Conservation (phyloP, 495 filamentous ascomycete species). For the Podospora conica region DNA sequence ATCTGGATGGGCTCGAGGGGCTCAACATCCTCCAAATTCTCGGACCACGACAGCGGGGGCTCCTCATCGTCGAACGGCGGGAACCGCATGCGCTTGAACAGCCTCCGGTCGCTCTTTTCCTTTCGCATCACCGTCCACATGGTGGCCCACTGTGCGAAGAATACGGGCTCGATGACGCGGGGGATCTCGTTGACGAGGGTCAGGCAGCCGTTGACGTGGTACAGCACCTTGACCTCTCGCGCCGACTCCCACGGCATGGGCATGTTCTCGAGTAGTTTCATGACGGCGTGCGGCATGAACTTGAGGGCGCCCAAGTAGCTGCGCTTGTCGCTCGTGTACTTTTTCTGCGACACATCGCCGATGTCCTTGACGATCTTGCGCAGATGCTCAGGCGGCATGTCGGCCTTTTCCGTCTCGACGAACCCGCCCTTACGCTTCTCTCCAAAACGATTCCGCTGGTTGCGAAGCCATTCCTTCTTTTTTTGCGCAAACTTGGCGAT, state of each 20-base stretch:
- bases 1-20: slow-evolving; percentile 97
- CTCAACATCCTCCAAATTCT: slow-evolving; percentile 98
- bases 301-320: slow-evolving; percentile 96
- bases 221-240: slow-evolving; percentile 93
- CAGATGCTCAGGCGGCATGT: slow-evolving; percentile 97
- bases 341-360: slow-evolving; percentile 98
- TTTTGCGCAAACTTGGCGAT: slow-evolving; percentile 95
- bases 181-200: slow-evolving; percentile 97
- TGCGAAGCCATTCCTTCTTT: slow-evolving; percentile 97
- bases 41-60: slow-evolving; percentile 92
- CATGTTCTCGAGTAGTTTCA: slow-evolving; percentile 99
- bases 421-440: slow-evolving; percentile 96
- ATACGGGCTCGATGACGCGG: slow-evolving; percentile 95
- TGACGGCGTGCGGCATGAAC: slow-evolving; percentile 99
- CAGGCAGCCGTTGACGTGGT: slow-evolving; percentile 96
- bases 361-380: slow-evolving; percentile 98
- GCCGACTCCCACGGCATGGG: slow-evolving; percentile 99
- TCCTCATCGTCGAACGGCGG: slow-evolving; percentile 99
- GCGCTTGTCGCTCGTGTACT: slow-evolving; percentile 97
- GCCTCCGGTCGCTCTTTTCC: slow-evolving; percentile 91
- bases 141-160: slow-evolving; percentile 97
- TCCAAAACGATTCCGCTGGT: slow-evolving; percentile 86
- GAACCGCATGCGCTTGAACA: slow-evolving; percentile 99
- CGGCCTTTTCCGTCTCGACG: slow-evolving; percentile 95
- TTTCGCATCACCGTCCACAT: slow-evolving; percentile 99